Conservation (phyloP, 257 asterid genomes). For the Salvia rosmarinus region DNA sequence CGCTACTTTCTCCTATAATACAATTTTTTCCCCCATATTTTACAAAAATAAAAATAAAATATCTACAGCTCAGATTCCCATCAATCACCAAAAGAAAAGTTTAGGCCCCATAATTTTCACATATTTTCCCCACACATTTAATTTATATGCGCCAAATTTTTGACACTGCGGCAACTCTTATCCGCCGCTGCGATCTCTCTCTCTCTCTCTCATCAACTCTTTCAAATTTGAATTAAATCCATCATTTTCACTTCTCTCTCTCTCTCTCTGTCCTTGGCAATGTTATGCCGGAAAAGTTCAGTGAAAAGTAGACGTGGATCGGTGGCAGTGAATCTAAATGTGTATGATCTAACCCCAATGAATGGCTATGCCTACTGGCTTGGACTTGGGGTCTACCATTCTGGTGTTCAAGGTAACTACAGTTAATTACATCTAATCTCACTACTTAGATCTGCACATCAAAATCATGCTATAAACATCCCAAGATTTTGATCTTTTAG, state of each 20-base stretch:
- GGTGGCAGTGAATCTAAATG: conserved; percentile 70
- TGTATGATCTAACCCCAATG: conserved; percentile 73
- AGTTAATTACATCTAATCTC: conserved; percentile 7
- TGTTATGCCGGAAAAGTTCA: conserved; percentile 66
- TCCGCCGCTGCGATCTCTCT: conserved; percentile 16
- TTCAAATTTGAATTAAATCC: conserved; percentile 30
- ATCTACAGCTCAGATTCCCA: conserved; percentile 59
- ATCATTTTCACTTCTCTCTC: background rate
- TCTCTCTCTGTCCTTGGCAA: conserved; percentile 25
- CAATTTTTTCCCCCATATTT: background rate
- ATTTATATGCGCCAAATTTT: conserved; percentile 23
- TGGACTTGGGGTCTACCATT: conserved; percentile 88
- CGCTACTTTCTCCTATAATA: conserved; percentile 49
- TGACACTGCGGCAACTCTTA: conserved; percentile 13
- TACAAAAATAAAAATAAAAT: conserved; percentile 24
- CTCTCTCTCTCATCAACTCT: background rate
- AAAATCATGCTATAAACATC: background rate
- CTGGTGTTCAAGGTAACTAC: conserved; percentile 92
- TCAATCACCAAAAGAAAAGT: conserved; percentile 38
- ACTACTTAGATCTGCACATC: conserved; percentile 34
- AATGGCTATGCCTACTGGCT: conserved; percentile 89
- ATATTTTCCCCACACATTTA: conserved; percentile 8
- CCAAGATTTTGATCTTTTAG: background rate
- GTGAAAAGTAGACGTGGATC: conserved; percentile 53
- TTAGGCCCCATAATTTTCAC: conserved; percentile 4